phyloP scores from a whole-genome alignment of 345 rosid genomes.

The Eucalyptus urophylla region DNA sequence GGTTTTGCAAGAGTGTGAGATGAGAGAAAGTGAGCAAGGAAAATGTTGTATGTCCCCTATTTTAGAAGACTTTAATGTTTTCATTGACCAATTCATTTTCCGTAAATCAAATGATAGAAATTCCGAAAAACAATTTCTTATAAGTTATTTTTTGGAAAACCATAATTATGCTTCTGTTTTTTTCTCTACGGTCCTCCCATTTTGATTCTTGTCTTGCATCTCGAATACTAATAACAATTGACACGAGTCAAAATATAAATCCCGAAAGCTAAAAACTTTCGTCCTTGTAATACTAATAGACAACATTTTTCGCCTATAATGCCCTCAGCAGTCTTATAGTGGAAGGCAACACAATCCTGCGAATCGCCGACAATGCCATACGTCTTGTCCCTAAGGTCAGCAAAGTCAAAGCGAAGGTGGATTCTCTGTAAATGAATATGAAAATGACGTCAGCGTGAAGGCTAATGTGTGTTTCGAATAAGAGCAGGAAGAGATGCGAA shows the following conservation, averaged over 20 bases:
- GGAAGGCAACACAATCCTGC: background rate
- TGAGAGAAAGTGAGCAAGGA: no score
- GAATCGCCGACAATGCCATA: background rate
- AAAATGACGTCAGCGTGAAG: background rate
- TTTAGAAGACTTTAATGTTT: no score
- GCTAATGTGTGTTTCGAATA: background rate
- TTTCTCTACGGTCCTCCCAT: background rate
- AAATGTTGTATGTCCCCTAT: no score
- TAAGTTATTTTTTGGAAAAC: no score
- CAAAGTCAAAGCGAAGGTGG: background rate
- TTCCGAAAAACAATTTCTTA: rapidly evolving
- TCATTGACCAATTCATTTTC: no score
- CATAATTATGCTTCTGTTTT: background rate
- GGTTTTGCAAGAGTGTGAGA: no score
- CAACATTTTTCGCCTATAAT: background rate
- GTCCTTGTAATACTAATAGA: background rate
- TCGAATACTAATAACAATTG: background rate
- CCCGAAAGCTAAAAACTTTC: background rate
- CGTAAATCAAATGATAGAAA: no score
- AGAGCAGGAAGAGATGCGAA: background rate
- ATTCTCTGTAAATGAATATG: background rate
- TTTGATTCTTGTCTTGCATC: background rate
- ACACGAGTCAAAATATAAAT: background rate
- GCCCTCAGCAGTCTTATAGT: background rate
- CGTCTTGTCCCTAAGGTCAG: background rate